Conservation (phyloP, 2,329 filamentous ascomycete genomes). For the Cladosporium phlei region DNA sequence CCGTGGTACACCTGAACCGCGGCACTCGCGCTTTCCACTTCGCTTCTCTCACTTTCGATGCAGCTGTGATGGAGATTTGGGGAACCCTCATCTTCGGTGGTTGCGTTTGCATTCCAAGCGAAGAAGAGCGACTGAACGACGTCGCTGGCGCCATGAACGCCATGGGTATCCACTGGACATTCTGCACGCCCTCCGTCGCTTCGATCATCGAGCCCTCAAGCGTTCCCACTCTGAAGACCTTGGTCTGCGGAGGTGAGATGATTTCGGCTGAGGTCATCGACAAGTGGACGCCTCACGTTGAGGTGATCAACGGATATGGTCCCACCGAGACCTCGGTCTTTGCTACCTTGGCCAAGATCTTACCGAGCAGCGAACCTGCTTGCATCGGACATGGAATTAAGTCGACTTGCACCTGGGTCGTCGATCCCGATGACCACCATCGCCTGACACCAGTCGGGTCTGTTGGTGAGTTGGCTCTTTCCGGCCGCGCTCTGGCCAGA, state of each 20-base stretch:
- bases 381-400: slow-evolving; percentile 13
- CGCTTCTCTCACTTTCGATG: slow-evolving; percentile 16
- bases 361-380: slow-evolving; percentile 2
- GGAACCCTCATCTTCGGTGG: slow-evolving; percentile 40
- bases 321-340: slow-evolving; percentile 20
- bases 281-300: slow-evolving; percentile 16
- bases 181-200: slow-evolving; percentile 43
- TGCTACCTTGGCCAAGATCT: slow-evolving; percentile 10
- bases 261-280: slow-evolving; percentile 20
- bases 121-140: slow-evolving; percentile 44
- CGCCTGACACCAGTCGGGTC: slow-evolving; percentile 14
- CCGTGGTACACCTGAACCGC: slow-evolving; percentile 1
- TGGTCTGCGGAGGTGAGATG: slow-evolving; percentile 30
- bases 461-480: slow-evolving; percentile 19
- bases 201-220: slow-evolving; percentile 36
- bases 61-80: slow-evolving; percentile 35
- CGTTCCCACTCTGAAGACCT: slow-evolving; percentile 38
- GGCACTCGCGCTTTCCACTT: slow-evolving; percentile 16
- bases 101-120: slow-evolving; percentile 44
- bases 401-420: slow-evolving; percentile 14
- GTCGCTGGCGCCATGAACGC: slow-evolving; percentile 39
- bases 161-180: slow-evolving; percentile 39
- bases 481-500: slow-evolving; percentile 18
- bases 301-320: slow-evolving; percentile 20
- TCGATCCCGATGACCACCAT: slow-evolving; percentile 17